Conservation (phyloP, 371 early-diverging fungal species). For the Phascolomyces articulosus region DNA sequence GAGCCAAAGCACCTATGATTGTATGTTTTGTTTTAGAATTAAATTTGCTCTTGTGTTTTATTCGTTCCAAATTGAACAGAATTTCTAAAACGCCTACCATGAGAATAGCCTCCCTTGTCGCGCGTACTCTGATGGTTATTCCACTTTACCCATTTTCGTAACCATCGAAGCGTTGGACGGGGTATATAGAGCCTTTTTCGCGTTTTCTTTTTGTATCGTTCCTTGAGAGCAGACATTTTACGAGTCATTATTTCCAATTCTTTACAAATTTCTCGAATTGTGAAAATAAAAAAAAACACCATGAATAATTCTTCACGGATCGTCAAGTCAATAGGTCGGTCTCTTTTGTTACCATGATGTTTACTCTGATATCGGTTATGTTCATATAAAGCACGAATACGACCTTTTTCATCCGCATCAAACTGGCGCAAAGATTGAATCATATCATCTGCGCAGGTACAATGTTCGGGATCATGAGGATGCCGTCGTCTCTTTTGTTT, state of each 20-base stretch:
- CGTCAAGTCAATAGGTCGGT: conserved; percentile 39
- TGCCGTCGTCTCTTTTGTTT: no score
- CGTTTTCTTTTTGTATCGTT: conserved; percentile 29
- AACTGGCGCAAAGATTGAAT: conserved; percentile 12
- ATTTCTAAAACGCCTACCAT: conserved; percentile 19
- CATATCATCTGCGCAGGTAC: conserved; percentile 11
- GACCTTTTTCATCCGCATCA: conserved; percentile 13
- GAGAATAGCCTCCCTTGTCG: conserved; percentile 46
- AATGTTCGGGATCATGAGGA: conserved; percentile 1
- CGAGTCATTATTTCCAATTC: conserved; percentile 48
- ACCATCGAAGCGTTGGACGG: conserved; percentile 46
- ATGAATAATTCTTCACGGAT: conserved; percentile 65
- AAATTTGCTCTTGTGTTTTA: not conserved
- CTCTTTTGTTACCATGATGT: no score
- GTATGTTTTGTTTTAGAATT: not conserved
- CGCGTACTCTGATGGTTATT: conserved; percentile 44
- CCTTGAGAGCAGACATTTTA: conserved; percentile 26
- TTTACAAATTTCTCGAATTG: conserved; percentile 60
- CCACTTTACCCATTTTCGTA: conserved; percentile 52
- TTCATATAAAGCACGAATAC: not conserved
- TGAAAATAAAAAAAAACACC: conserved; percentile 67
- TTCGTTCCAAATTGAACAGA: not conserved
- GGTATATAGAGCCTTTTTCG: conserved; percentile 55
- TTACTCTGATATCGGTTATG: no score
- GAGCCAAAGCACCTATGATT: not conserved